phyloP scores from a whole-genome alignment of 495 filamentous ascomycete genomes.

The Penicillium herquei region DNA sequence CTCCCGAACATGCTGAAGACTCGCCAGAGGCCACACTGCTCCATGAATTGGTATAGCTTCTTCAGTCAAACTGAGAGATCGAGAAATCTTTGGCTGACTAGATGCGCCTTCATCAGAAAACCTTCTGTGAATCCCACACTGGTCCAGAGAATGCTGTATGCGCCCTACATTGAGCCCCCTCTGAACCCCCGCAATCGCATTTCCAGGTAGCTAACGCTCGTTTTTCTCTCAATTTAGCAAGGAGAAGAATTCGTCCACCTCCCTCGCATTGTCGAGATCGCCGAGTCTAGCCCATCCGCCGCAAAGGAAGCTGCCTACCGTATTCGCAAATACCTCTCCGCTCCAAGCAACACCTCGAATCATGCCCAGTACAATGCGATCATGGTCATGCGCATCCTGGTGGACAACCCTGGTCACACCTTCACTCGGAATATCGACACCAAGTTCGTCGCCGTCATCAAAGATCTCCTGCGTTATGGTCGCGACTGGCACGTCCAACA shows the following conservation, averaged over 20 bases:
- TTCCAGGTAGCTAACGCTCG: not conserved
- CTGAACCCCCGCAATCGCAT: not conserved
- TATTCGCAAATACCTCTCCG: slow-evolving; percentile 78
- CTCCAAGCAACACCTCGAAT: slow-evolving; percentile 59
- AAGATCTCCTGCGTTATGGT: slow-evolving; percentile 70
- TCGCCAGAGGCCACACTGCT: slow-evolving; percentile 5
- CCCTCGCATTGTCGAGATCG: slow-evolving; percentile 90
- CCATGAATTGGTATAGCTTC: slow-evolving; percentile 3
- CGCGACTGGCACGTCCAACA: slow-evolving; percentile 75
- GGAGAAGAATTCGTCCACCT: slow-evolving; percentile 90
- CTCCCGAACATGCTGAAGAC: slow-evolving; percentile 3
- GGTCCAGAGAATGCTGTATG: slow-evolving; percentile 41
- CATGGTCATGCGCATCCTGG: slow-evolving; percentile 91
- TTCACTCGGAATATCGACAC: slow-evolving; percentile 85
- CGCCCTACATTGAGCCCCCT: not conserved
- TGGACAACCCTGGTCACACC: slow-evolving; percentile 84
- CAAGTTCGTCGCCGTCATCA: slow-evolving; percentile 73
- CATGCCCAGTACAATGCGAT: slow-evolving; percentile 91
- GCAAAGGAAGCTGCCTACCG: slow-evolving; percentile 72
- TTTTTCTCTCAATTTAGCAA: slow-evolving; percentile 31
- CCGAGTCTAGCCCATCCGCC: slow-evolving; percentile 85
- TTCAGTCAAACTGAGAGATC: not conserved
- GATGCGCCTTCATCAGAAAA: slow-evolving; percentile 34
- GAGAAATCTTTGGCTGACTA: not conserved
- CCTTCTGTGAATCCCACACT: slow-evolving; percentile 78